Evolutionary conservation across 345 rosid species (phyloP).

Genomic region (Camelina neglecta): DNA sequence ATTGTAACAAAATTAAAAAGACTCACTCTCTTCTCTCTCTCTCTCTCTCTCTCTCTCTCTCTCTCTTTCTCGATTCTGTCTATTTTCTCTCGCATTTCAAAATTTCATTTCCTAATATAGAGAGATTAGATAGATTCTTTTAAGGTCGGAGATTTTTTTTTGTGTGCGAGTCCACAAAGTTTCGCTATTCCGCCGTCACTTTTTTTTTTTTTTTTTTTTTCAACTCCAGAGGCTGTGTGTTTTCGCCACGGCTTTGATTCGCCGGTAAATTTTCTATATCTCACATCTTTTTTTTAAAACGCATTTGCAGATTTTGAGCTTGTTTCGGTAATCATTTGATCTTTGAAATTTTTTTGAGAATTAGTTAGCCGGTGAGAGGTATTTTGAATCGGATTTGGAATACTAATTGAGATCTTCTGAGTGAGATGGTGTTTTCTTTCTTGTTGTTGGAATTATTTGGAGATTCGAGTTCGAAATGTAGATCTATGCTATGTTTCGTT

Average conservation of each 20-base stretch:
- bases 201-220: no score
- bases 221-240: constrained; percentile 21
- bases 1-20: constrained; percentile 16
- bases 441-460: not conserved
- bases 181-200: constrained; percentile 26
- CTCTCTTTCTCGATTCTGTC: not conserved
- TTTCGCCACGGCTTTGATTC: constrained; percentile 14
- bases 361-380: not conserved
- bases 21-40: not conserved
- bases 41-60: constrained; percentile 7
- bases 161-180: constrained; percentile 20
- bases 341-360: not conserved
- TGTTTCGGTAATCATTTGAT: constrained; percentile 1
- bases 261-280: not conserved
- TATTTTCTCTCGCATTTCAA: constrained; percentile 40
- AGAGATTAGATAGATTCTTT: constrained; percentile 6
- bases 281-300: not conserved
- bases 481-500: constrained; percentile 29
- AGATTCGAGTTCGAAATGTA: constrained; percentile 27
- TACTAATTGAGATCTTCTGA: constrained; percentile 34
- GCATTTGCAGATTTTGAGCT: constrained; percentile 21
- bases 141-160: constrained; percentile 22
- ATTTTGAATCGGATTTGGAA: constrained; percentile 26
- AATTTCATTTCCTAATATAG: constrained; percentile 35
- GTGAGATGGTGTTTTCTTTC: constrained; percentile 32